Conservation (phyloP, 2,329 filamentous ascomycete species). For the Neonectria neomacrospora region DNA sequence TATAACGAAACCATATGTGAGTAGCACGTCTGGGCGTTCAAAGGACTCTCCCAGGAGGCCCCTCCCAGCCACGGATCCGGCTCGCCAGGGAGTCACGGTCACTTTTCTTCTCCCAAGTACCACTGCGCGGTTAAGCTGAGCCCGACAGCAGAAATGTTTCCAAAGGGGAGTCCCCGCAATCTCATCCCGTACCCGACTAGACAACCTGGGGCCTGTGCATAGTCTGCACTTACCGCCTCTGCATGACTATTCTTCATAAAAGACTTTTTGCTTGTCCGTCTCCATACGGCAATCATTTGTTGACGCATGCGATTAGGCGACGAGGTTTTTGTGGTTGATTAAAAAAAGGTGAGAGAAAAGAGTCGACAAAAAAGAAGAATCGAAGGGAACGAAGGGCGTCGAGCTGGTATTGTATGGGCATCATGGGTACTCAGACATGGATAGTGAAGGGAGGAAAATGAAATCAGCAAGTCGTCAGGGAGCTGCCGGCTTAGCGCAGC, state of each 20-base stretch:
- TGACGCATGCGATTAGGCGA: conserved; percentile 52
- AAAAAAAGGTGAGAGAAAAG: conserved; percentile 52
- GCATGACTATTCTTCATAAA: conserved; percentile 52
- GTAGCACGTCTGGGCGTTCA: conserved; percentile 37
- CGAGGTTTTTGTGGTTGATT: conserved; percentile 51
- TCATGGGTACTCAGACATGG: conserved; percentile 69
- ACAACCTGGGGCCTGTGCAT: conserved; percentile 41
- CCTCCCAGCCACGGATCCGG: conserved; percentile 25
- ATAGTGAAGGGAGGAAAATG: conserved; percentile 55
- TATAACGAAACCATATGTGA: conserved; percentile 46
- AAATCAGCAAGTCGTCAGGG: conserved; percentile 38
- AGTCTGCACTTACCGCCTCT: conserved; percentile 48
- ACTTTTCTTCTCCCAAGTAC: conserved; percentile 37
- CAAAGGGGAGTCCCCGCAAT: conserved; percentile 25
- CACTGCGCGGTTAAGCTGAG: conserved; percentile 18
- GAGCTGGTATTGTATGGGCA: conserved; percentile 69
- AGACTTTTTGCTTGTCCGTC: conserved; percentile 48
- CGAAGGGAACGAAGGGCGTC: conserved; percentile 63
- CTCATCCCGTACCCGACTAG: conserved; percentile 28
- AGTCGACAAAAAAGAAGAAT: conserved; percentile 53
- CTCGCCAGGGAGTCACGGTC: conserved; percentile 36
- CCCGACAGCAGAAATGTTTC: conserved; percentile 22
- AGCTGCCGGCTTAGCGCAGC: conserved; percentile 75
- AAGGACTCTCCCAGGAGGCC: conserved; percentile 31
- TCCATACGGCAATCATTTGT: conserved; percentile 48